Evolutionary conservation across 1,284 basidiomycete species (phyloP).

Genomic region (Malassezia slooffiae): DNA sequence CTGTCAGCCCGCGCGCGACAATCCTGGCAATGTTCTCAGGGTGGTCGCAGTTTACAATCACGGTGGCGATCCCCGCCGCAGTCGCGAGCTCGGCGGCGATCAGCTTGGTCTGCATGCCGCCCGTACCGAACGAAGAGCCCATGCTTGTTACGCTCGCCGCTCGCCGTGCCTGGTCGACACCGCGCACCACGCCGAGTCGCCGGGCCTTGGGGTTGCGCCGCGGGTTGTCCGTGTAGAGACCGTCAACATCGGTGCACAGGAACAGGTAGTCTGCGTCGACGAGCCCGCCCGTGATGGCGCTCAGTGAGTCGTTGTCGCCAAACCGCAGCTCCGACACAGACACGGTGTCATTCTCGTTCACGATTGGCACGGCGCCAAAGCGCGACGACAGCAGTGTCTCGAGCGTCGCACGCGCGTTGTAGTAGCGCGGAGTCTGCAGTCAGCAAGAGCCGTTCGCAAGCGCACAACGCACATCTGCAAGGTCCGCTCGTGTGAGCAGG

Average conservation of each 20-base stretch:
- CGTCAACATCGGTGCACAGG: slow-evolving; percentile 91
- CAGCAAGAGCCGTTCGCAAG: not conserved
- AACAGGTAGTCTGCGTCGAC: slow-evolving; percentile 95
- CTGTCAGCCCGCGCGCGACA: slow-evolving; percentile 50
- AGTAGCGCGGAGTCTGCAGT: slow-evolving; percentile 34
- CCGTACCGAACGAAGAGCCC: slow-evolving; percentile 85
- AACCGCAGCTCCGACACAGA: slow-evolving; percentile 77
- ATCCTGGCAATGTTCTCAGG: slow-evolving; percentile 70
- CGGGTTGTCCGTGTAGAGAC: slow-evolving; percentile 89
- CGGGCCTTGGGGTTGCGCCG: slow-evolving; percentile 72
- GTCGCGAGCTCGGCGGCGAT: slow-evolving; percentile 96
- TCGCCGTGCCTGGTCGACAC: slow-evolving; percentile 66
- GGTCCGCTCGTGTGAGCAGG: slow-evolving; percentile 82
- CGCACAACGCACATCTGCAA: no score
- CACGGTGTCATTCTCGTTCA: slow-evolving; percentile 46
- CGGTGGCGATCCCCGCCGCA: slow-evolving; percentile 85
- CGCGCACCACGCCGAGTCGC: slow-evolving; percentile 69
- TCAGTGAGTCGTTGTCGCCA: slow-evolving; percentile 95
- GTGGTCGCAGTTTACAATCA: slow-evolving; percentile 56
- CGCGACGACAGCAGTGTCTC: slow-evolving; percentile 29
- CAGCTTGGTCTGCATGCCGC: slow-evolving; percentile 98
- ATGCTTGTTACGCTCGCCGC: slow-evolving; percentile 81
- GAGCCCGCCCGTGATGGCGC: slow-evolving; percentile 91
- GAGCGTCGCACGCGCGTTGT: slow-evolving; percentile 39
- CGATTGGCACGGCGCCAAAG: slow-evolving; percentile 42